A percentile compares a stretch with the other conserved stretches of the same genome.
Evolutionary conservation across 768 basidiomycete genomes (phyloP).

Genomic region (Rhodotorula graminis): DNA sequence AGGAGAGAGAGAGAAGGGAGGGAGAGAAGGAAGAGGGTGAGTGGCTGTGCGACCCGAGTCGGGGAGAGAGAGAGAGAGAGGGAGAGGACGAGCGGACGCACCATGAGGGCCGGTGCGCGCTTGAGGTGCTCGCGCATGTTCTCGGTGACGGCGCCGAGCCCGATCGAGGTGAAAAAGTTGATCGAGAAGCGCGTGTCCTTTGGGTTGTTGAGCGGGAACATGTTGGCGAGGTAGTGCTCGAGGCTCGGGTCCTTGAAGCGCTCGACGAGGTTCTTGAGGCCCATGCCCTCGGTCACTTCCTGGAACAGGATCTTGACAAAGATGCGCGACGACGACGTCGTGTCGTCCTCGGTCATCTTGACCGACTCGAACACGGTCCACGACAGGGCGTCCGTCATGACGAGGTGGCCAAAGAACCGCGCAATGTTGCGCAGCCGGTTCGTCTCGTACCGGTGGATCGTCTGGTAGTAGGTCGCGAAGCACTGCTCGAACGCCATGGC

Average conservation of each 20-base stretch:
- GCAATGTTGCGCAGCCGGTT: conserved; percentile 96
- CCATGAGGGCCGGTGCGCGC: conserved; percentile 87
- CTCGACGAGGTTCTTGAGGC: conserved; percentile 75
- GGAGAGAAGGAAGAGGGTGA: background rate
- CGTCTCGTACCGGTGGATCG: conserved; percentile 97
- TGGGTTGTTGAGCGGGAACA: conserved; percentile 96
- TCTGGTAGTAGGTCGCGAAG: conserved; percentile 84
- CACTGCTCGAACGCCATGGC: conserved; percentile 80
- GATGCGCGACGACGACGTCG: conserved; percentile 90
- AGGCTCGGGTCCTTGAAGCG: conserved; percentile 85
- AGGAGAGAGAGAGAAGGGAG: too few relatives aligned
- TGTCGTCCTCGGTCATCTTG: conserved; percentile 95
- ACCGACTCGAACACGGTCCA: conserved; percentile 80
- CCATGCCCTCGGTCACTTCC: conserved; percentile 92
- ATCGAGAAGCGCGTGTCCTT: conserved; percentile 73
- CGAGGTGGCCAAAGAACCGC: conserved; percentile 88
- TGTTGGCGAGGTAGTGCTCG: conserved; percentile 62
- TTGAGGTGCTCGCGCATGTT: conserved; percentile 95
- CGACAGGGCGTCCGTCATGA: conserved; percentile 78
- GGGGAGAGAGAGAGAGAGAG: background rate
- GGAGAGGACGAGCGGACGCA: too few relatives aligned
- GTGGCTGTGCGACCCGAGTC: background rate
- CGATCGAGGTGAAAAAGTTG: conserved; percentile 88
- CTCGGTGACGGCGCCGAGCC: conserved; percentile 82
- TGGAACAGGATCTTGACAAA: conserved; percentile 95